Evolutionary conservation across 2,329 filamentous ascomycete genomes (phyloP).

Genomic region (Teratosphaeria gauchensis): DNA sequence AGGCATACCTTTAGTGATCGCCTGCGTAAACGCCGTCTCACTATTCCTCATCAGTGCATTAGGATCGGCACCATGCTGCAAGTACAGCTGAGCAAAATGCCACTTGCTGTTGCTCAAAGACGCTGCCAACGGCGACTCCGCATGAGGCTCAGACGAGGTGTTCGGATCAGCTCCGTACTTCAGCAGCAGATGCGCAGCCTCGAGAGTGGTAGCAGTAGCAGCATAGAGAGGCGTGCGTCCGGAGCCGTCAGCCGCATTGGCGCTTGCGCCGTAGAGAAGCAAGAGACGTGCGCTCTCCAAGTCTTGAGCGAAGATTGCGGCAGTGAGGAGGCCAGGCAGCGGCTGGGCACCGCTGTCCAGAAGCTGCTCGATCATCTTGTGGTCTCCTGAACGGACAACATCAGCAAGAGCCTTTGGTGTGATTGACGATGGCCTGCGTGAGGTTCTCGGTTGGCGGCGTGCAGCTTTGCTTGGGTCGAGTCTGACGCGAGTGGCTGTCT

Average conservation of each 20-base stretch:
- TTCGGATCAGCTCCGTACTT: conserved; percentile 53
- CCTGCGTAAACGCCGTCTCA: conserved; percentile 49
- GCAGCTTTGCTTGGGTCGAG: conserved; percentile 21
- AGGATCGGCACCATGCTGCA: conserved; percentile 52
- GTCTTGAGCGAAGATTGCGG: conserved; percentile 19
- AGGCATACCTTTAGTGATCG: conserved; percentile 51
- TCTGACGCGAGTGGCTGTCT: conserved; percentile 40
- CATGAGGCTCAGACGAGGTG: conserved; percentile 38
- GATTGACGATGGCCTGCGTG: conserved; percentile 19
- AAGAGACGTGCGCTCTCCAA: conserved; percentile 40
- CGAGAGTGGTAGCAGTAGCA: conserved; percentile 34
- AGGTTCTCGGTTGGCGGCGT: conserved; percentile 7
- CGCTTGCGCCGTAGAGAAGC: conserved; percentile 50
- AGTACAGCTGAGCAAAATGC: conserved; percentile 48
- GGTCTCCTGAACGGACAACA: conserved; percentile 15
- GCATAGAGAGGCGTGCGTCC: conserved; percentile 54
- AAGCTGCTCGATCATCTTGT: conserved; percentile 16
- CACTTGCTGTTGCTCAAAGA: conserved; percentile 44
- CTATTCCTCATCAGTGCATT: conserved; percentile 45
- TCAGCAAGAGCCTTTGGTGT: conserved; percentile 32
- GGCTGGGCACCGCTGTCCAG: conserved; percentile 11
- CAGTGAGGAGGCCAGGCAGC: conserved; percentile 9
- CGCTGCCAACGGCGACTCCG: conserved; percentile 47
- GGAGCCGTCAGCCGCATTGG: conserved; percentile 50
- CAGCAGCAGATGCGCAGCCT: conserved; percentile 52